These are phyloP conservation scores for Eutrema heterophyllum DNA, from an alignment of 345 rosid species.

Conservation along the genomic window DNA sequence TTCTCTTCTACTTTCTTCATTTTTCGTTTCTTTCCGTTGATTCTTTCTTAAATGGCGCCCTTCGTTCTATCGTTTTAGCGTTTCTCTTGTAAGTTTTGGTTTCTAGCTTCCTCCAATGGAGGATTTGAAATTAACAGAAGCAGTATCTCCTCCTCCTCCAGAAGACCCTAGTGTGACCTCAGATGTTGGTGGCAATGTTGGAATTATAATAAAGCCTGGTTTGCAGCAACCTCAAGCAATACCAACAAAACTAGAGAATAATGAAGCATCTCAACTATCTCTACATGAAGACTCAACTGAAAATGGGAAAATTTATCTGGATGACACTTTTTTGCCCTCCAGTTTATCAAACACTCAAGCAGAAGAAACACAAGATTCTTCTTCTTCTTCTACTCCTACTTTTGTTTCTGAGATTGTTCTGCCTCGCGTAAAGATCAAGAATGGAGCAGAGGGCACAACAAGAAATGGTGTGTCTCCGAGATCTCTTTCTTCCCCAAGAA, in stretches of 20 bases:
- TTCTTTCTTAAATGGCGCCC: too few species aligned
- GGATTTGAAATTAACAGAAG: constrained; percentile 34
- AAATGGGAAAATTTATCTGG: constrained; percentile 21
- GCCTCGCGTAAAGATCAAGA: constrained; percentile 33
- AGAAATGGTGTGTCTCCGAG: constrained; percentile 24
- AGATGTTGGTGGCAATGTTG: constrained; percentile 13
- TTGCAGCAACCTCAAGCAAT: constrained; percentile 17
- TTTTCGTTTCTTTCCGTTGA: neutral
- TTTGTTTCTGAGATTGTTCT: constrained; percentile 26
- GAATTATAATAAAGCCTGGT: neutral
- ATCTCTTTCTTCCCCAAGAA: constrained; percentile 20
- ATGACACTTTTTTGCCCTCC: constrained; percentile 26
- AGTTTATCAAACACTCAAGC: constrained; percentile 15
- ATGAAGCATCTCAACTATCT: constrained; percentile 12
- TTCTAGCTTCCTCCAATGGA: constrained; percentile 40
- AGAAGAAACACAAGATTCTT: constrained; percentile 6
- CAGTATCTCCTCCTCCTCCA: constrained; percentile 31
- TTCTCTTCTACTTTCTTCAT: neutral
- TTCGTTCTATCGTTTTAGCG: neutral
- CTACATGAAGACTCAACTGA: constrained; percentile 2
- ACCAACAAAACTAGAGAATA: neutral
- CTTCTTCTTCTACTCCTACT: neutral
- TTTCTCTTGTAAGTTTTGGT: constrained; percentile 1
- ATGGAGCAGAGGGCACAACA: constrained; percentile 24
- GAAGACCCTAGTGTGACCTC: constrained; percentile 23